Percentiles rank a stretch among this genome's conserved stretches.
phyloP scores from a whole-genome alignment of 2,329 filamentous ascomycete species.

The Fonsecaea erecta region DNA sequence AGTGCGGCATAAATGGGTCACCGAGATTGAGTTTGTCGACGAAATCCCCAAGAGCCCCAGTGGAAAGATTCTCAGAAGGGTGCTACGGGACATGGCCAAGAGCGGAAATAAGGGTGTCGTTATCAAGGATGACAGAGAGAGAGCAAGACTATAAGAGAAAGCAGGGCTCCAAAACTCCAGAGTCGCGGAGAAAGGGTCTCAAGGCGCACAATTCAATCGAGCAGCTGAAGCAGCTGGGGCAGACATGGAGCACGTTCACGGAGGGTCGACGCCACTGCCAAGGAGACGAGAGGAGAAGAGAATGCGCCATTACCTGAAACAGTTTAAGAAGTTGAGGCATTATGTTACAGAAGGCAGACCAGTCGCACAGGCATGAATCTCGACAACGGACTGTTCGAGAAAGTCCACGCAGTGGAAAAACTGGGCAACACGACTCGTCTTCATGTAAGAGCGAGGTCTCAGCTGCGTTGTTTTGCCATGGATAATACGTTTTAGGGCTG shows the following conservation, averaged over 20 bases:
- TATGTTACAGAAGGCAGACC: neutral
- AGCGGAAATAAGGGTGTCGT: slow-evolving; percentile 32
- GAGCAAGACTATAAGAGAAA: slow-evolving; percentile 28
- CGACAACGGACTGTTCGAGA: neutral
- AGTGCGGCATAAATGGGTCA: slow-evolving; percentile 45
- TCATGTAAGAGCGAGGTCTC: too few relatives aligned
- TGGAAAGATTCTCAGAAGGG: slow-evolving; percentile 54
- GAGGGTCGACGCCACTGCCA: neutral
- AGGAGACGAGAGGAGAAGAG: neutral
- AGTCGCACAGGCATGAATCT: neutral
- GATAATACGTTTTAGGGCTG: too few relatives aligned
- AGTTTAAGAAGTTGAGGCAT: neutral
- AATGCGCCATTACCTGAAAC: neutral
- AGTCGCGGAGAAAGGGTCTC: neutral
- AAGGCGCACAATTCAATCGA: neutral
- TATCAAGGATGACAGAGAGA: slow-evolving; percentile 31
- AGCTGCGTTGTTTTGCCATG: too few relatives aligned
- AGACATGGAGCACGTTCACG: neutral
- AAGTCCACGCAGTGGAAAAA: too few relatives aligned
- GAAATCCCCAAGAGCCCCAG: slow-evolving; percentile 56
- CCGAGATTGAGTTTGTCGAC: slow-evolving; percentile 54
- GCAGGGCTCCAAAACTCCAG: neutral
- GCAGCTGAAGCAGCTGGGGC: neutral
- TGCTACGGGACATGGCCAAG: slow-evolving; percentile 36
- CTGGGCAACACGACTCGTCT: too few relatives aligned